Base-by-base conservation (phyloP, 2,329 filamentous ascomycete species). In the Xylaria polymorpha region DNA sequence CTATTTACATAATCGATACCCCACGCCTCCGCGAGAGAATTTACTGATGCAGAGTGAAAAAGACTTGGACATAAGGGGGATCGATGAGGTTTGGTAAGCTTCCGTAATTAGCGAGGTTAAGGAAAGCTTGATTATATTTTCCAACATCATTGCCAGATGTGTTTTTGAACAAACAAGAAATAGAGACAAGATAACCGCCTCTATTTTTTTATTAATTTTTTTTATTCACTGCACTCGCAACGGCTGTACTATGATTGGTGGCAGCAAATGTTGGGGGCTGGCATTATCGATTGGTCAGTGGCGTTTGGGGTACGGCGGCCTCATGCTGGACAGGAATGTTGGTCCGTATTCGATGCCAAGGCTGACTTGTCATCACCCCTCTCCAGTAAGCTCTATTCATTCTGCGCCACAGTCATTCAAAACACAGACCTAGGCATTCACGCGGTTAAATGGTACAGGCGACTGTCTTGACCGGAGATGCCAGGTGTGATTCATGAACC, bases 401-500 rank as follows among this genome's bases (percentile, higher is more conserved):
- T 22, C 18, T 56, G 29, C 14, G 2, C 1, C 32, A 37, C n/a
- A 39, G 14, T 56, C 37, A n/a, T 1, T 53, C 22, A 55, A 41
- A n/a, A n/a, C n/a, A 58, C 9, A 22, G 56, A 46, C 41, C 20
- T 44, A 41, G 22, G 29, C 15, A 2, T 9, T 43, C 9, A 35
- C 25, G 1, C 22, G 25, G 4, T 25, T 3, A 39, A 20, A 43
- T 53, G 8, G 20, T 8, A 41, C 48, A 32, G 9, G 46, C 48
- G 20, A 50, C 18, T 14, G 25, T 7, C 4, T 48, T 56, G 29
- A 58, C 18, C 51, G 39, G 51, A 59, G 20, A 71, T 71, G 66
- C 62, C 69, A 22, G 69, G 69, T 3, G 39, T 68, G 37, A 51
- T 66, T 20, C 15, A 58, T 18, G 62, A 66, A 3, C 62, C 39